These are phyloP conservation scores for Carex littledalei DNA, from an alignment of 176 grass and related monocot genomes.

Conservation along the genomic window DNA sequence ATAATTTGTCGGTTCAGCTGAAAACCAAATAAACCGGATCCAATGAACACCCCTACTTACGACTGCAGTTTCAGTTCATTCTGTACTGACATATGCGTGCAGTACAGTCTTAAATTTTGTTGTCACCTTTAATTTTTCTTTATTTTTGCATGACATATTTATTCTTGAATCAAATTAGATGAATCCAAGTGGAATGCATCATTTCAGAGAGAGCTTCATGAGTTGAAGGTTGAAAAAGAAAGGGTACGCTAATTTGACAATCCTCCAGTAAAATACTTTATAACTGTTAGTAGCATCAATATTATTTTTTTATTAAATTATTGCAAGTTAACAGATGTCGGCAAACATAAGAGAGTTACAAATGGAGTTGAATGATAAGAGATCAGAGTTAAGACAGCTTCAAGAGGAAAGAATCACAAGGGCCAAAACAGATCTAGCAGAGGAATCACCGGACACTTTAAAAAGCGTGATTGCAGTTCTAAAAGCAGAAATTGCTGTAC, in stretches of 20 bases:
- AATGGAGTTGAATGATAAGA: constrained; percentile 66
- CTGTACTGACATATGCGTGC: constrained; percentile 6
- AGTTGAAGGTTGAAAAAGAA: constrained; percentile 59
- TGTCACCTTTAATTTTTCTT: neutral
- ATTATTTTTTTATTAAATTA: neutral
- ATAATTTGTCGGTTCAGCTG: too few species aligned
- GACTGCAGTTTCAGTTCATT: constrained; percentile 7
- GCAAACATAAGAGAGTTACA: constrained; percentile 46
- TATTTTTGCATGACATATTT: constrained; percentile 5
- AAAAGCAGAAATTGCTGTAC: constrained; percentile 64
- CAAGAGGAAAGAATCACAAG: constrained; percentile 56
- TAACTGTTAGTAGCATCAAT: neutral
- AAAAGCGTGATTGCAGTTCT: constrained; percentile 51
- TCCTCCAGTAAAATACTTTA: neutral
- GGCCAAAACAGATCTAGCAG: constrained; percentile 30
- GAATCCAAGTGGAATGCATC: constrained; percentile 52
- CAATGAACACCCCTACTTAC: neutral
- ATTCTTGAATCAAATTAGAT: constrained; percentile 37
- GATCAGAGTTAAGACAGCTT: constrained; percentile 36
- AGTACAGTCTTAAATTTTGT: neutral
- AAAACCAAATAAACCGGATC: too few species aligned
- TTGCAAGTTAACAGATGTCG: constrained; percentile 33
- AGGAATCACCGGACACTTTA: constrained; percentile 41
- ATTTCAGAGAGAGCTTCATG: constrained; percentile 64
- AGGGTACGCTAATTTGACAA: constrained; percentile 34